phyloP scores from a whole-genome alignment of 2,329 filamentous ascomycete genomes.

The Trichoderma asperellum region DNA sequence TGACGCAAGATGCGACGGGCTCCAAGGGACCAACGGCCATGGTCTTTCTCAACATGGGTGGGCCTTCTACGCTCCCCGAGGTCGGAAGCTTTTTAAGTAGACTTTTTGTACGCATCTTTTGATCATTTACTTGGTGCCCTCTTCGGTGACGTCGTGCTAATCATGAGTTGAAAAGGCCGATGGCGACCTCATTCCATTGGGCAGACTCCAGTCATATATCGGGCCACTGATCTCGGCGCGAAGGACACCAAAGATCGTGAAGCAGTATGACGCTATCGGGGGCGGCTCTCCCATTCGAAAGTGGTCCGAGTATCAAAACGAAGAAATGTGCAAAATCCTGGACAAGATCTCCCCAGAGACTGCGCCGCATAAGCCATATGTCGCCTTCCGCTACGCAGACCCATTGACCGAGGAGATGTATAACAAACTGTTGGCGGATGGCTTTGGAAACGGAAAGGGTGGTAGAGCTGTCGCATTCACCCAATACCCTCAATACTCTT shows the following conservation, averaged over 20 bases:
- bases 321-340: conserved; percentile 96
- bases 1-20: conserved; percentile 74
- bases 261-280: conserved; percentile 93
- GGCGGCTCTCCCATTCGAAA: conserved; percentile 97
- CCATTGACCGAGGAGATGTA: conserved; percentile 97
- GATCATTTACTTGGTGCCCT: not conserved
- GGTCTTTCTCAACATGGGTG: conserved; percentile 99
- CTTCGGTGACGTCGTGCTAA: not conserved
- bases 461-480: conserved; percentile 95
- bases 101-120: conserved; percentile 71
- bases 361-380: conserved; percentile 95
- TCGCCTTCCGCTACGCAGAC: conserved; percentile 93
- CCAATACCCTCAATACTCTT: conserved; percentile 98
- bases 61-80: conserved; percentile 84
- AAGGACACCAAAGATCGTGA: conserved; percentile 92
- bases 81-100: conserved; percentile 88
- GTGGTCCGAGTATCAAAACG: conserved; percentile 94
- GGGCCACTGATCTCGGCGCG: conserved; percentile 84
- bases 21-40: conserved; percentile 88
- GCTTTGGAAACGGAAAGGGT: conserved; percentile 87
- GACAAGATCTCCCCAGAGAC: conserved; percentile 90
- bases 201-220: conserved; percentile 85
- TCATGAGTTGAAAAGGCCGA: conserved; percentile 66
- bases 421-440: conserved; percentile 77
- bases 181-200: conserved; percentile 92